These are phyloP conservation scores for Hysterium pulicare DNA, from an alignment of 2,329 filamentous ascomycete genomes.

Conservation along the genomic window DNA sequence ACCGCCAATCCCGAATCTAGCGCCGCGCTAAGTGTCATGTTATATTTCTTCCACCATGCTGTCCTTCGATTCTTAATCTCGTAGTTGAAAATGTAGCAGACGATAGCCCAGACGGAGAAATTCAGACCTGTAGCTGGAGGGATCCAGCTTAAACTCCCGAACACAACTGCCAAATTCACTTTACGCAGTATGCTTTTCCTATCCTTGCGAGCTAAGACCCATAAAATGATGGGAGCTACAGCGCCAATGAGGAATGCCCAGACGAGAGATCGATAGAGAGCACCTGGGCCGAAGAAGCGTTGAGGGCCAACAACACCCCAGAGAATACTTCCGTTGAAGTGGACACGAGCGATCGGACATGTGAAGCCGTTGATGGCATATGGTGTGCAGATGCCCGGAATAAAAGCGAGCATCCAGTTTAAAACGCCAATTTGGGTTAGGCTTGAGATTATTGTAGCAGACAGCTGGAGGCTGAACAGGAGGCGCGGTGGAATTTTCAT, in stretches of 20 bases:
- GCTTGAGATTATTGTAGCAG: conserved; percentile 71
- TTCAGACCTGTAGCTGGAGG: conserved; percentile 80
- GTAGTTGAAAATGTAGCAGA: conserved; percentile 83
- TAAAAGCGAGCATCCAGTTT: conserved; percentile 84
- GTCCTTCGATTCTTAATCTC: conserved; percentile 64
- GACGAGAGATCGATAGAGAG: conserved; percentile 71
- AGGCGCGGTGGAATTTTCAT: conserved; percentile 83
- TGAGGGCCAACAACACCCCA: conserved; percentile 84
- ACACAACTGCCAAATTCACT: conserved; percentile 78
- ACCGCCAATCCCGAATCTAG: conserved; percentile 80
- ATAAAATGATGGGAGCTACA: conserved; percentile 69
- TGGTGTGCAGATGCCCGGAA: conserved; percentile 73
- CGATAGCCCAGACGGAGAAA: conserved; percentile 81
- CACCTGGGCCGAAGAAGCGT: conserved; percentile 75
- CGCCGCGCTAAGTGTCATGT: conserved; percentile 81
- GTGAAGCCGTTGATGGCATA: conserved; percentile 83
- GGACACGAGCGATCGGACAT: conserved; percentile 80
- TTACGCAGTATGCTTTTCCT: conserved; percentile 65
- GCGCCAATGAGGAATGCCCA: conserved; percentile 81
- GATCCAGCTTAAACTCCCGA: conserved; percentile 81
- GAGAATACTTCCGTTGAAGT: conserved; percentile 86
- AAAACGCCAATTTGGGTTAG: conserved; percentile 79
- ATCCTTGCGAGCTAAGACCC: conserved; percentile 61
- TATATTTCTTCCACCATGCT: conserved; percentile 88
- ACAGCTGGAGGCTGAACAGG: conserved; percentile 74